Evolutionary conservation across 78 protist species (phyloP).

Genomic region (slime mould (Dictyostelium discoideum)): DNA sequence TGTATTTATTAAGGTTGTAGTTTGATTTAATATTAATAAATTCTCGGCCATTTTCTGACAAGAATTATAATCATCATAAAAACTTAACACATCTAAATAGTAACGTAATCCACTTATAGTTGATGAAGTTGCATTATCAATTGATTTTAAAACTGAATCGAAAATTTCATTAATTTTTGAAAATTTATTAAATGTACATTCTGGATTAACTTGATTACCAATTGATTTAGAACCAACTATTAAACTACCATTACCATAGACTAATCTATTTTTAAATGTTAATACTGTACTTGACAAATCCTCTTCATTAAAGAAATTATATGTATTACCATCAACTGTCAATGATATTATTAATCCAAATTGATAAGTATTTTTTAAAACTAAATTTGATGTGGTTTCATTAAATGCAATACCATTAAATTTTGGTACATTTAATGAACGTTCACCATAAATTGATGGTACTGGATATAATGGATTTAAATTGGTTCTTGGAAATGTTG

Average conservation of each 20-base stretch:
- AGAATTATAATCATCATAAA: not conserved
- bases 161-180: not conserved
- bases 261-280: not conserved
- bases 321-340: not conserved
- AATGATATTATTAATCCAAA: not conserved
- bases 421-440: not conserved
- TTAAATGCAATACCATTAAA: constrained; percentile 1
- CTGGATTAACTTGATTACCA: not conserved
- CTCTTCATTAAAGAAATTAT: not conserved
- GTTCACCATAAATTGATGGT: not conserved
- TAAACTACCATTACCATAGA: not conserved
- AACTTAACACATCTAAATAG: constrained; percentile 1
- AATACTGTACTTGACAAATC: not conserved
- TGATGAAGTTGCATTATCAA: not conserved
- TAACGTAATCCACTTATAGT: constrained; percentile 5
- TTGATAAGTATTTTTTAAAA: constrained; percentile 22
- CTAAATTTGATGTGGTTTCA: not conserved
- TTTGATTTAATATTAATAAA: not conserved
- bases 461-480: constrained; percentile 39
- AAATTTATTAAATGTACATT: not conserved
- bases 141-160: not conserved
- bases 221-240: not conserved
- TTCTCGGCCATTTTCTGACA: constrained; percentile 6
- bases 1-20: not conserved
- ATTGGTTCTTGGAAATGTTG: constrained; percentile 14